A percentile compares a stretch with the other conserved stretches of the same genome.
Evolutionary conservation across 371 early-diverging fungal species (phyloP).

Genomic region (Syncephalastrum sp.): DNA sequence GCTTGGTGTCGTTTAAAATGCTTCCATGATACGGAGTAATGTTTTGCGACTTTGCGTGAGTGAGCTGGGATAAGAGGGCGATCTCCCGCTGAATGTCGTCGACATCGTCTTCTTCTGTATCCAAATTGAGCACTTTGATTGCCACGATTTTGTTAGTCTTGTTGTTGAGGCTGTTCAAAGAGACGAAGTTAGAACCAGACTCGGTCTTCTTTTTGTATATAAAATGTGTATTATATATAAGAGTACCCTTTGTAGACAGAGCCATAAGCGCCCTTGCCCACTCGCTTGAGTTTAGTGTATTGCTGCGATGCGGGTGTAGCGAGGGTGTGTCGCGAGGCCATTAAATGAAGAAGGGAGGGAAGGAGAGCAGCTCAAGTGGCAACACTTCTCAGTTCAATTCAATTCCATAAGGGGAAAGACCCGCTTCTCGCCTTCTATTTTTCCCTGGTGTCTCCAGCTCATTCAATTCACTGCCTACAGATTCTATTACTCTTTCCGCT

Average conservation of each 20-base stretch:
- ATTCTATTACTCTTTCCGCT: too few species aligned
- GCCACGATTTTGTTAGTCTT: slow-evolving; percentile 78
- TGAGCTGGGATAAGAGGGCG: slow-evolving; percentile 80
- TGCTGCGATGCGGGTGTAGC: slow-evolving; percentile 33
- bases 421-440: neutral
- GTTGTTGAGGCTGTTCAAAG: slow-evolving; percentile 57
- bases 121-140: slow-evolving; percentile 95
- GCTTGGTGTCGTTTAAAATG: slow-evolving; percentile 85
- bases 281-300: slow-evolving; percentile 44
- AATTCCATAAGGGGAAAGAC: neutral
- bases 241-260: slow-evolving; percentile 58
- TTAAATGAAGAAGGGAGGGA: slow-evolving; percentile 13
- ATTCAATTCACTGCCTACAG: too few species aligned
- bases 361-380: neutral
- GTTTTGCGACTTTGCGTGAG: slow-evolving; percentile 79
- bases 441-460: neutral
- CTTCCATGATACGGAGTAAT: slow-evolving; percentile 94
- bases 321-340: slow-evolving; percentile 3
- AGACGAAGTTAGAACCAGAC: neutral
- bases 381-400: too few species aligned
- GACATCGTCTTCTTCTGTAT: slow-evolving; percentile 96
- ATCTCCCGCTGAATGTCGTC: slow-evolving; percentile 95
- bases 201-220: slow-evolving; percentile 42
- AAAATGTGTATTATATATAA: slow-evolving; percentile 39
- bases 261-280: slow-evolving; percentile 58